A percentile compares a stretch with the other conserved stretches of the same genome.
phyloP scores from a whole-genome alignment of 192 early-diverging fungal species.

The Coemansia sp. region DNA sequence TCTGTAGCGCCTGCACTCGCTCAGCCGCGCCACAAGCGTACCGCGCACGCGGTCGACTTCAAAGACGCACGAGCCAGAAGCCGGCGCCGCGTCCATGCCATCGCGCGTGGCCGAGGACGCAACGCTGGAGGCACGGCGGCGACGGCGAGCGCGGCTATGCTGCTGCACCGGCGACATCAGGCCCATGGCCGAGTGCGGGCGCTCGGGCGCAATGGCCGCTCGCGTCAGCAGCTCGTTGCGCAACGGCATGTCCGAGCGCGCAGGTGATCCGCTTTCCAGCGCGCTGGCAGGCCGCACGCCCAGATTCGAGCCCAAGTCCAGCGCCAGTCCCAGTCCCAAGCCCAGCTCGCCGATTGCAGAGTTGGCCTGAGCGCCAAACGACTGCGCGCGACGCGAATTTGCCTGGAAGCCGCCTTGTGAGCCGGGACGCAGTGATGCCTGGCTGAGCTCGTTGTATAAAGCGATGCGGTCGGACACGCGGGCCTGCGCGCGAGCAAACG shows the following conservation, averaged over 20 bases:
- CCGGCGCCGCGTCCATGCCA: not conserved
- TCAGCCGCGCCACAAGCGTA: conserved; percentile 15
- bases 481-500: conserved; percentile 14
- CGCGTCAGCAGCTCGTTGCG: not conserved
- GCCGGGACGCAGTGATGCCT: not conserved
- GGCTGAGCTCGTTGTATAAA: conserved; percentile 13
- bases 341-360: not conserved
- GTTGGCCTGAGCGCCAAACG: conserved; percentile 11
- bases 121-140: not conserved
- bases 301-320: not conserved
- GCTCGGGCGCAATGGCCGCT: conserved; percentile 4
- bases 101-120: not conserved
- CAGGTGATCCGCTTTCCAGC: not conserved
- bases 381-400: conserved; percentile 11
- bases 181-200: conserved; percentile 27
- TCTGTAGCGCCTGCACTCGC: conserved; percentile 11
- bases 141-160: not conserved
- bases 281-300: conserved; percentile 14
- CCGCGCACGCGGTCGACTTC: conserved; percentile 14
- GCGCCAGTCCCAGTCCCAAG: not conserved
- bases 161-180: conserved; percentile 6
- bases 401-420: not conserved
- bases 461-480: conserved; percentile 20
- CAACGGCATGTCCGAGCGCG: not conserved
- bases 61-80: conserved; percentile 9